Conservation (phyloP, 73 alveolate genomes). For the Blepharisma stoltei region DNA sequence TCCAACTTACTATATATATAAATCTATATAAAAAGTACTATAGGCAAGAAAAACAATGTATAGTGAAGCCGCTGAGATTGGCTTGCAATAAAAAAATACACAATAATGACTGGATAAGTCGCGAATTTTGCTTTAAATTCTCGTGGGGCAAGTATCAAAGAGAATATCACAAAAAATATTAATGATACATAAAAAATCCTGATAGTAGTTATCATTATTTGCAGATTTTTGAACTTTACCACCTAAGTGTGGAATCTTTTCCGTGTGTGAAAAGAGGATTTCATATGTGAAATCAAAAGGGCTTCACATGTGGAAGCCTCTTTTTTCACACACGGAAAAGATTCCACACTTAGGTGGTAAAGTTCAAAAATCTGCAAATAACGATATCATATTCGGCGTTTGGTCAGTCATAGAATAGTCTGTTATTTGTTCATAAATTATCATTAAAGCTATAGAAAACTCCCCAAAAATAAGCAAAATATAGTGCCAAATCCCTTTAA, state of each 20-base stretch:
- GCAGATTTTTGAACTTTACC: no score
- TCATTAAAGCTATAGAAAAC: not conserved
- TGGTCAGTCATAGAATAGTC: conserved; percentile 26
- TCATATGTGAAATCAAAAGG: no score
- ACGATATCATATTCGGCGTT: not conserved
- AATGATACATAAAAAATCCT: not conserved
- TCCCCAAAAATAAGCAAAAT: no score
- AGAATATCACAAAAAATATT: not conserved
- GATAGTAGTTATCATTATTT: not conserved
- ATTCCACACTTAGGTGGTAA: no score
- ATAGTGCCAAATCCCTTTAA: no score
- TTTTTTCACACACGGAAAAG: no score
- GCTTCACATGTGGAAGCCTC: no score
- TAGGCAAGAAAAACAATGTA: not conserved
- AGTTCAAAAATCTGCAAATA: no score
- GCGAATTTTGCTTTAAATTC: not conserved
- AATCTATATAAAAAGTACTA: not conserved
- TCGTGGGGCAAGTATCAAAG: not conserved
- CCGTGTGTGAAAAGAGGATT: no score
- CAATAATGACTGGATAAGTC: not conserved
- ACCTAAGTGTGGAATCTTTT: no score
- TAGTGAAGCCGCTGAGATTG: not conserved
- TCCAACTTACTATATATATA: not conserved
- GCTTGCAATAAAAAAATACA: conserved; percentile 22
- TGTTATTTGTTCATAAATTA: not conserved